These are phyloP conservation scores for Neodidymelliopsis sp. DNA, from an alignment of 2,329 filamentous ascomycete species.

Conservation along the genomic window DNA sequence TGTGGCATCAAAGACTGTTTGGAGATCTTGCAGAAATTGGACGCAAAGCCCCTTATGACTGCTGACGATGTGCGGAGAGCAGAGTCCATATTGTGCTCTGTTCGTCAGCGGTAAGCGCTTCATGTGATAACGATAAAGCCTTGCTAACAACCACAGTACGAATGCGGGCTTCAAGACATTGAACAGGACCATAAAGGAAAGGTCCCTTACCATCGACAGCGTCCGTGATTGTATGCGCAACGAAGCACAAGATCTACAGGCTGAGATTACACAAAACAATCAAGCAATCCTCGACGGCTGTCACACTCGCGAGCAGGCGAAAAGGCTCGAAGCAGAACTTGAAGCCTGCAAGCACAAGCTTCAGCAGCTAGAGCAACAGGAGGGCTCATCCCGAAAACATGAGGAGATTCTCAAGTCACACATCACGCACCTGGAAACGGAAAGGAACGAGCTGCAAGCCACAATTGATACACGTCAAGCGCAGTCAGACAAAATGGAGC, in stretches of 20 bases:
- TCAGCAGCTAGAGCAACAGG: constrained; percentile 20
- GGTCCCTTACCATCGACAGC: constrained; percentile 4
- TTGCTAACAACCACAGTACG: neutral
- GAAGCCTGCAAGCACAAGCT: constrained; percentile 24
- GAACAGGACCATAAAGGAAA: neutral
- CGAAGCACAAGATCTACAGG: constrained; percentile 25
- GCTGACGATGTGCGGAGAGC: constrained; percentile 29
- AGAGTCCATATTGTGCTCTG: constrained; percentile 31
- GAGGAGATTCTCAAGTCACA: constrained; percentile 22
- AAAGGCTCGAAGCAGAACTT: constrained; percentile 24
- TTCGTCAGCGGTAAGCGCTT: constrained; percentile 31
- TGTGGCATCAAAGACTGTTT: constrained; percentile 28
- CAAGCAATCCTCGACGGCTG: constrained; percentile 25
- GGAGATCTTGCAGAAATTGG: constrained; percentile 24
- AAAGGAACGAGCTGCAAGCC: constrained; percentile 21
- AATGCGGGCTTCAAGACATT: constrained; percentile 22
- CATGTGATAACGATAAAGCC: too few relatives aligned
- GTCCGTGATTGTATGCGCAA: constrained; percentile 22
- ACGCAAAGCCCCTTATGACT: constrained; percentile 26
- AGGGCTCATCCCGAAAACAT: constrained; percentile 9
- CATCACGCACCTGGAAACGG: constrained; percentile 22
- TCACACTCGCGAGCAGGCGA: constrained; percentile 22
- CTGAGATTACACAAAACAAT: constrained; percentile 30
- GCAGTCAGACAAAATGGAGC: constrained; percentile 8
- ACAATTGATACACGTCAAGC: neutral